Evolutionary conservation across 192 early-diverging fungal species (phyloP).

Genomic region (Cladochytrium replicatum): DNA sequence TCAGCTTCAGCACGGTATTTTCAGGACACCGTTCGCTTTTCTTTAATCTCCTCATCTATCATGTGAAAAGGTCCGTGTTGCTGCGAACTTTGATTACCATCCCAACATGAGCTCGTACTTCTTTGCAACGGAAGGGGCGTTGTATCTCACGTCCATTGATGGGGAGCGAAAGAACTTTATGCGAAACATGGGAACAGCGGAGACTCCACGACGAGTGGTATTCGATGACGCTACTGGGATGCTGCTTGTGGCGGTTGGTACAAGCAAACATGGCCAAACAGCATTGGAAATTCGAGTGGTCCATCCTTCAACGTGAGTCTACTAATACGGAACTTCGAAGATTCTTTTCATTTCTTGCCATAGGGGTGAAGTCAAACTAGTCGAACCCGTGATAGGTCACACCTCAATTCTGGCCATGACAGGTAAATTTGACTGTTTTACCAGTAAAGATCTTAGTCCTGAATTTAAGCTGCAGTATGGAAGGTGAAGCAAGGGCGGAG

Average conservation of each 20-base stretch:
- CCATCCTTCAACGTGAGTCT: slow-evolving; percentile 19
- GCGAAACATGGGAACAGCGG: not conserved
- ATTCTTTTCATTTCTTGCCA: not conserved
- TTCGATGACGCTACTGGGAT: slow-evolving; percentile 18
- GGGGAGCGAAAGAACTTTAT: not conserved
- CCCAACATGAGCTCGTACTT: not conserved
- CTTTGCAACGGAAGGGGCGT: not conserved
- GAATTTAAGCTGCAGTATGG: slow-evolving; percentile 17
- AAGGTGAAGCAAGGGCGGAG: slow-evolving; percentile 34
- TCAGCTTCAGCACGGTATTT: too few species aligned
- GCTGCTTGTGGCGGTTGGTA: slow-evolving; percentile 18
- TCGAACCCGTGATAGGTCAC: slow-evolving; percentile 10
- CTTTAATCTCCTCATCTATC: too few species aligned
- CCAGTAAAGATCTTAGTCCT: not conserved
- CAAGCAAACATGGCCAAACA: not conserved
- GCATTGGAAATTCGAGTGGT: slow-evolving; percentile 19
- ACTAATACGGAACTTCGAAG: not conserved
- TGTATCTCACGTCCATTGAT: slow-evolving; percentile 11
- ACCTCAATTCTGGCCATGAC: slow-evolving; percentile 21
- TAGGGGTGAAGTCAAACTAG: slow-evolving; percentile 16
- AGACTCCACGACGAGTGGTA: slow-evolving; percentile 27
- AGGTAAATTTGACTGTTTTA: slow-evolving; percentile 10
- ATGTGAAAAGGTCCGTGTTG: slow-evolving; percentile 8
- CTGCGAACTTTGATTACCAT: slow-evolving; percentile 2
- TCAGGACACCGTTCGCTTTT: too few species aligned